Base-by-base conservation (phyloP, 2,329 filamentous ascomycete genomes). In the Colletotrichum sp. region DNA sequence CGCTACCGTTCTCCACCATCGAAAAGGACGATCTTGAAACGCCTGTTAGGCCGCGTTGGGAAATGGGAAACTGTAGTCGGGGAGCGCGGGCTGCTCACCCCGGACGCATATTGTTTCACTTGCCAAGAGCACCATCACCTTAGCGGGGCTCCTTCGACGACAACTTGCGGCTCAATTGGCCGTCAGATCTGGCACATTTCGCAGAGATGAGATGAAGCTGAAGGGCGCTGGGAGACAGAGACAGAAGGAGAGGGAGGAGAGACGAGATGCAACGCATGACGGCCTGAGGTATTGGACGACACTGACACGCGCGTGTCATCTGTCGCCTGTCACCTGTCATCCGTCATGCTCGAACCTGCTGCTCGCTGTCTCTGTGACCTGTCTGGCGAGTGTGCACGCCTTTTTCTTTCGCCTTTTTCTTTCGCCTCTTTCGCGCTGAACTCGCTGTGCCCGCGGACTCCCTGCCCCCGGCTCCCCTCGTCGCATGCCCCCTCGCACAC, bases 61-160 rank as follows among this genome's bases (percentile, higher is more conserved):
- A 38, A 21, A 34, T 32, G 28, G 43, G 43, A 66, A 56, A 55
- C 32, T 15, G 32, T 21, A 26, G 52, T 58, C 66, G 66, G 66
- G 66, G 52, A 55, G 32, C 52, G 66, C 66, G 66, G 52, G 48
- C 9, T 60, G 21, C 66, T 60, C 28, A 43, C 48, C 69, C 72
- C 43, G 72, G 55, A 71, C 72, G 64, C 61, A 55, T 72, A 36
- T 61, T 67, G 72, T 75, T 75, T 75, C 72, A 72, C 36, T 21
- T 75, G 68, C 69, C 72, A 72, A 75, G 72, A 65, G n/a, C 24
- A 30, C 24, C 18, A 30, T 61, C 21, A 10, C 13, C 52, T 13
- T 4, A 13, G 36, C 60, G 10, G 18, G 8, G 26, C 16, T 21
- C 34, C 24, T 26, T 61, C 28, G 32, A 36, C 8, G 30, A 21